Percentiles rank a stretch among this genome's conserved stretches.
These are phyloP conservation scores for Trichosanthes truncata DNA, from an alignment of 306 rosid genomes.

Conservation along the genomic window DNA sequence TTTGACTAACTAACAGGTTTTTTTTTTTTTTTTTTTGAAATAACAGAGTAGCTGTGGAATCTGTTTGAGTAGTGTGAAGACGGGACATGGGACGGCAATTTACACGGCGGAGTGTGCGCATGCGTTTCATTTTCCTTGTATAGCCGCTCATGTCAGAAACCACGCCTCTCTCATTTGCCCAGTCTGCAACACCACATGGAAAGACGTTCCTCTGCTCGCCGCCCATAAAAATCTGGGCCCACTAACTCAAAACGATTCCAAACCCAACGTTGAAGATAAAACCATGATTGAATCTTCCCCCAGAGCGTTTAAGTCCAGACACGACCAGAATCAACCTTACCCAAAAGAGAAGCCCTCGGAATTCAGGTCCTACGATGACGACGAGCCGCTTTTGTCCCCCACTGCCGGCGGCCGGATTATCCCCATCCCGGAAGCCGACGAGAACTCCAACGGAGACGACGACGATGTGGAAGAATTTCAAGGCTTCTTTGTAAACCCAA, in stretches of 20 bases:
- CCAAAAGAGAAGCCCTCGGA: neutral
- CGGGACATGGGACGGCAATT: slow-evolving; percentile 94
- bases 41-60: slow-evolving; percentile 91
- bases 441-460: neutral
- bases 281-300: slow-evolving; percentile 15
- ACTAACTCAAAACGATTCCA: neutral
- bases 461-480: slow-evolving; percentile 45
- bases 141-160: slow-evolving; percentile 57
- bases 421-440: slow-evolving; percentile 13
- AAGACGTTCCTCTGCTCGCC: slow-evolving; percentile 75
- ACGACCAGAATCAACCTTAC: neutral
- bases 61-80: slow-evolving; percentile 79
- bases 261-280: slow-evolving; percentile 5
- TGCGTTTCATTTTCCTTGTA: slow-evolving; percentile 91
- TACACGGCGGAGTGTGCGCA: slow-evolving; percentile 93
- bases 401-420: slow-evolving; percentile 13
- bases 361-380: slow-evolving; percentile 43
- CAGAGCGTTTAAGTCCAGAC: slow-evolving; percentile 13
- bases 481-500: slow-evolving; percentile 63
- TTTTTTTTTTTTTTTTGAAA: neutral
- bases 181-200: slow-evolving; percentile 74
- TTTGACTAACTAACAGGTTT: neutral
- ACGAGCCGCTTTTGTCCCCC: slow-evolving; percentile 13
- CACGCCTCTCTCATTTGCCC: slow-evolving; percentile 71
- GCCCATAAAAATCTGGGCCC: slow-evolving; percentile 32